A percentile compares a stretch with the other conserved stretches of the same genome.
Evolutionary conservation across 2,329 filamentous ascomycete species (phyloP).

Genomic region (Cordyceps militaris): DNA sequence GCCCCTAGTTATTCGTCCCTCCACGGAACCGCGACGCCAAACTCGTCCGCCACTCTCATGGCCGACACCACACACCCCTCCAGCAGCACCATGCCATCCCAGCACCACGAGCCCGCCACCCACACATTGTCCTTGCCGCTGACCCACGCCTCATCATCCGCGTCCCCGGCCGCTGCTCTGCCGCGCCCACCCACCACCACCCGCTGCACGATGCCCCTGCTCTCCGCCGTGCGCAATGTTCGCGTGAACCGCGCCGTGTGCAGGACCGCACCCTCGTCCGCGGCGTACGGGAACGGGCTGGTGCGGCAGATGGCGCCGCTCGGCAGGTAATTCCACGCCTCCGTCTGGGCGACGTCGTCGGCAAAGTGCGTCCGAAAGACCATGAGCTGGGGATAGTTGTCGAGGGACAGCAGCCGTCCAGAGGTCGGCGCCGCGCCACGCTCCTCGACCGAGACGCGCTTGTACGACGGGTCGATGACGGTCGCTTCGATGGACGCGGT

Average conservation of each 20-base stretch:
- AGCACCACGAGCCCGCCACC: slow-evolving; percentile 54
- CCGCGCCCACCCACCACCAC: slow-evolving; percentile 34
- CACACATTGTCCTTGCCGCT: slow-evolving; percentile 49
- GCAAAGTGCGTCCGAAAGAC: slow-evolving; percentile 30
- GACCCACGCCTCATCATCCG: slow-evolving; percentile 30
- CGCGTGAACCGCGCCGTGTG: slow-evolving; percentile 43
- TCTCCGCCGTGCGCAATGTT: slow-evolving; percentile 42
- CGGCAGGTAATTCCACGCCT: slow-evolving; percentile 45
- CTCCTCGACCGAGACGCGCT: not conserved
- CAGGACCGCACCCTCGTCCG: slow-evolving; percentile 33
- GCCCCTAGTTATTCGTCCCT: not conserved
- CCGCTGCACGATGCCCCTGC: slow-evolving; percentile 38
- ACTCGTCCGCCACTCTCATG: slow-evolving; percentile 45
- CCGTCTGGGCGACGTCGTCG: slow-evolving; percentile 30
- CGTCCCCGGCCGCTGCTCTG: not conserved
- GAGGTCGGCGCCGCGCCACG: not conserved
- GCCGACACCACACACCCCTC: slow-evolving; percentile 55
- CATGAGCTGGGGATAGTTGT: slow-evolving; percentile 24
- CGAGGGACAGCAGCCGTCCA: slow-evolving; percentile 10
- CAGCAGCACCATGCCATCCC: slow-evolving; percentile 57
- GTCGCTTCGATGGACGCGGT: slow-evolving; percentile 42
- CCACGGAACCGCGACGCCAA: slow-evolving; percentile 41
- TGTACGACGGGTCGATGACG: slow-evolving; percentile 24
- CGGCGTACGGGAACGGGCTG: slow-evolving; percentile 33
- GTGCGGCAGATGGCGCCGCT: slow-evolving; percentile 47